These are phyloP conservation scores for Daldinia eschscholtzii DNA, from an alignment of 2,329 filamentous ascomycete genomes.

Conservation along the genomic window DNA sequence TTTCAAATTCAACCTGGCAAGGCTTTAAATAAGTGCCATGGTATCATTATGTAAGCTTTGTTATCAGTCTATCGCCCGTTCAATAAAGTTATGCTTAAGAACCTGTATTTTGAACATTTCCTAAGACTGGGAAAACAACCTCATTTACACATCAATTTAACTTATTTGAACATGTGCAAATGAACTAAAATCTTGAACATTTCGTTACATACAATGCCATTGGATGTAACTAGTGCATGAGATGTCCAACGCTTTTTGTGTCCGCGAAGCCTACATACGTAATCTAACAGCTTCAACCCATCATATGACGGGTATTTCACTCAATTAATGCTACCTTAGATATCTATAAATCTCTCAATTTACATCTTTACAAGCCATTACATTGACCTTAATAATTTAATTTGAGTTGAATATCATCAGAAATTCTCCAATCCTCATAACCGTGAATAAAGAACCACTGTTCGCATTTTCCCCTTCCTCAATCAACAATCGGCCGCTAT, in stretches of 20 bases:
- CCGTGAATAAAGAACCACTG: no score
- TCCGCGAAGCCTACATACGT: background rate
- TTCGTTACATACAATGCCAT: background rate
- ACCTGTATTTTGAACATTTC: background rate
- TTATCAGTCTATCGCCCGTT: background rate
- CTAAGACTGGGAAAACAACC: background rate
- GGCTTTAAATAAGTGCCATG: no score
- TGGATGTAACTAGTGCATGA: background rate
- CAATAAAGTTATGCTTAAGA: background rate
- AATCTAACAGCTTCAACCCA: slow-evolving; percentile 1
- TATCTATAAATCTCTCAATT: background rate
- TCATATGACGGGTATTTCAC: background rate
- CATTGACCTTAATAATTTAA: background rate
- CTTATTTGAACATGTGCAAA: background rate
- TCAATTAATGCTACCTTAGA: background rate
- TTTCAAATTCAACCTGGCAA: background rate
- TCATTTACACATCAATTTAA: background rate
- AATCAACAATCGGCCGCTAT: no score
- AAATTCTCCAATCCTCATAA: background rate
- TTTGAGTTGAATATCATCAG: background rate
- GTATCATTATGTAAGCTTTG: slow-evolving; percentile 1
- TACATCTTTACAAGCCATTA: no score
- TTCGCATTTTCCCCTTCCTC: no score
- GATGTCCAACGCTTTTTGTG: background rate
- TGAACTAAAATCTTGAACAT: background rate